Base-by-base conservation (phyloP, 352 stramenopile genomes). In the Phytophthora pini region DNA sequence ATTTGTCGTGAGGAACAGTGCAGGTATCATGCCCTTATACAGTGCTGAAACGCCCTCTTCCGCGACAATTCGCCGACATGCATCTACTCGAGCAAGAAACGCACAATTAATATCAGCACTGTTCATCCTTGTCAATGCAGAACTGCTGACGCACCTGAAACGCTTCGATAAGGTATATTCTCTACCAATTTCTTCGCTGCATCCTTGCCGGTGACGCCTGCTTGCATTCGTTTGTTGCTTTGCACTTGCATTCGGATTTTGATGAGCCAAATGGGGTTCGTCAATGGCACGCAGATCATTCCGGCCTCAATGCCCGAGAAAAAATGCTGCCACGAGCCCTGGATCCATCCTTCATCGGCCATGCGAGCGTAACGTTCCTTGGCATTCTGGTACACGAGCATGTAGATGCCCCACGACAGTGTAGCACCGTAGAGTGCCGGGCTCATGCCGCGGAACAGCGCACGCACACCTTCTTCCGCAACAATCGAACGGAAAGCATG, bases 241-340 rank as follows among this genome's bases (percentile, higher is more conserved):
- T 94, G 84, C 22, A 94, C 87, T 89, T 99, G 96, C 87, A 99
- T 95, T 44, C 97, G 84, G 27, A 98, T 98, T 76, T 99, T 99
- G 61, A 99, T 92, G 31, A 99, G 84, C 97, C 97, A 99, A 36
- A 99, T 91, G 15, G 98, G 97, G 84, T 99, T 99, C 27, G 97
- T 99, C 24, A 99, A 70, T 5, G 95, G 87, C 39, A 99, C 97
- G 72, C 98, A 98, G 50, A 98, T 88, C 52, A 87, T 68, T 20
- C 87, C 87, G 0, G 87, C 87, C 68, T 94, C 84, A 24, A 94
- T 81, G 12, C 76, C 87, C 11, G 87, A 90, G 62, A 90, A 89
- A 58, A 94, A 94, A 55, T 93, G 85, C 62, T 92, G 82, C 80
- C 82, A 92, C 43, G 80, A 92, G 51, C 83, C 82, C 49, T 90